phyloP scores from a whole-genome alignment of 371 early-diverging fungal species.

The Cokeromyces recurvatus region DNA sequence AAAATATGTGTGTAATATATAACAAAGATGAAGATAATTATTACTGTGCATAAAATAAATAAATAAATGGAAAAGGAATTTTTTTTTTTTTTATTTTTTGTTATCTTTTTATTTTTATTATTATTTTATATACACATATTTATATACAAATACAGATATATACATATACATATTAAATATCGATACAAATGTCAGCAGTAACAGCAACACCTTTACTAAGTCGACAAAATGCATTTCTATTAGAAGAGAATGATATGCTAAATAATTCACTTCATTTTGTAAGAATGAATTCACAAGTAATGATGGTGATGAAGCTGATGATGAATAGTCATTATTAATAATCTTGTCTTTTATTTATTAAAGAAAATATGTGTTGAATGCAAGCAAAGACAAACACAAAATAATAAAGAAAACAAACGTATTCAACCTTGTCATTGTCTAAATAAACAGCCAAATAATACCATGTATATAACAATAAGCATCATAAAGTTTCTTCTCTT shows the following conservation, averaged over 20 bases:
- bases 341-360: not conserved
- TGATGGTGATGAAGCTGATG: no score
- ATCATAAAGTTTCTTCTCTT: not conserved
- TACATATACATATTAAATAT: no score
- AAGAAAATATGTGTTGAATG: not conserved
- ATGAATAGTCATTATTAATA: no score
- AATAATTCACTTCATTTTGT: not conserved
- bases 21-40: no score
- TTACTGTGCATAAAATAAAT: not conserved
- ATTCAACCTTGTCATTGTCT: not conserved
- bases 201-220: slow-evolving; percentile 8
- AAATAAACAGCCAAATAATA: not conserved
- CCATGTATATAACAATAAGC: no score
- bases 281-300: no score
- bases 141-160: no score
- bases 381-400: not conserved
- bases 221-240: slow-evolving; percentile 16
- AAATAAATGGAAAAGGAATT: slow-evolving; percentile 10
- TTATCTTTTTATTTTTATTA: no score
- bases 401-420: not conserved
- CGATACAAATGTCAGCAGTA: slow-evolving; percentile 5
- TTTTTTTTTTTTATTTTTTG: not conserved
- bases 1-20: not conserved
- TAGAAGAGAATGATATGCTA: slow-evolving; percentile 10
- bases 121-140: no score